phyloP scores from a whole-genome alignment of 306 rosid genomes.

The Arachis stenosperma region DNA sequence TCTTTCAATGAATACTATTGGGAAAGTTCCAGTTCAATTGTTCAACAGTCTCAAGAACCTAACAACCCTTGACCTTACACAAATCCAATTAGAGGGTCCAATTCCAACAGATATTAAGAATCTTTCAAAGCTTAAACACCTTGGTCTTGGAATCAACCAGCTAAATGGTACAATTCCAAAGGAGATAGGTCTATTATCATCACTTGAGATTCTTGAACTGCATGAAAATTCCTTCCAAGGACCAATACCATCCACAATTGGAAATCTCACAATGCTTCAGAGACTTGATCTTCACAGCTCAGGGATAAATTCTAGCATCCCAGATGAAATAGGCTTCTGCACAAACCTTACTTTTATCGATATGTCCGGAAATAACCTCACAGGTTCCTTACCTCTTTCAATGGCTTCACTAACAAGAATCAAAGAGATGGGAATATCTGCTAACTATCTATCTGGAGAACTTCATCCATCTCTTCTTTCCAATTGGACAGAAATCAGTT shows the following conservation, averaged over 20 bases:
- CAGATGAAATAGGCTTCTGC: slow-evolving; percentile 41
- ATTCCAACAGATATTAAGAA: slow-evolving; percentile 36
- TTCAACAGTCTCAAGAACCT: slow-evolving; percentile 31
- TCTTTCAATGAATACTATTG: slow-evolving; percentile 35
- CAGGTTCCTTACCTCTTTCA: slow-evolving; percentile 41
- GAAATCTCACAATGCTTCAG: slow-evolving; percentile 28
- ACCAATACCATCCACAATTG: slow-evolving; percentile 38
- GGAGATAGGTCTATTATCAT: slow-evolving; percentile 34
- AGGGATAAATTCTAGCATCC: slow-evolving; percentile 37
- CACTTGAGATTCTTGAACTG: slow-evolving; percentile 43
- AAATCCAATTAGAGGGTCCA: slow-evolving; percentile 10
- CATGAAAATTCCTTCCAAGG: slow-evolving; percentile 30
- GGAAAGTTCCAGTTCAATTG: slow-evolving; percentile 26
- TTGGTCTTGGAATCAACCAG: slow-evolving; percentile 31
- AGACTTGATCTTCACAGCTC: slow-evolving; percentile 15
- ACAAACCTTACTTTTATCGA: slow-evolving; percentile 32
- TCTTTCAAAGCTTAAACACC: slow-evolving; percentile 29
- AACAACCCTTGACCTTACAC: slow-evolving; percentile 9
- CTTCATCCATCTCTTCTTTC: slow-evolving; percentile 39
- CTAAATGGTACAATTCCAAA: slow-evolving; percentile 37
- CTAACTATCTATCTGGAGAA: slow-evolving; percentile 34
- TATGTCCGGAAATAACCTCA: slow-evolving; percentile 34
- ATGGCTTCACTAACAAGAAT: slow-evolving; percentile 40
- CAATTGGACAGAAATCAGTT: slow-evolving; percentile 30
- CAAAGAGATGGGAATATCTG: slow-evolving; percentile 27